These are phyloP conservation scores for Tuber melanosporum DNA, from an alignment of 495 filamentous ascomycete genomes.

Conservation along the genomic window DNA sequence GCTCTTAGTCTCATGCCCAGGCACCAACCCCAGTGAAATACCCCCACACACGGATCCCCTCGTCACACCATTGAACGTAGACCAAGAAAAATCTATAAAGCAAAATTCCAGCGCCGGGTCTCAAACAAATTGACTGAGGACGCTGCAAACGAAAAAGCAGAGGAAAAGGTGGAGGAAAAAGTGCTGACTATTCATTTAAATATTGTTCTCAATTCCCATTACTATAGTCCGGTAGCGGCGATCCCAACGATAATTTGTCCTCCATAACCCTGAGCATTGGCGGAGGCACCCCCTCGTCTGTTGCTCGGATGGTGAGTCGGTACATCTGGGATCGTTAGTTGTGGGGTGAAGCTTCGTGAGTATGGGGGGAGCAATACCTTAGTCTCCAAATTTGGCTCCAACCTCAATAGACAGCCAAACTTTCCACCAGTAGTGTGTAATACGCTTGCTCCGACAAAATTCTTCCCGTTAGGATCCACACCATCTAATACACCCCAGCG, in stretches of 20 bases:
- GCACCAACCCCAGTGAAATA: not conserved
- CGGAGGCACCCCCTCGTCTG: constrained; percentile 78
- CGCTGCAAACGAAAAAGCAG: not conserved
- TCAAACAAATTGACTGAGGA: not conserved
- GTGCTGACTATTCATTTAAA: not conserved
- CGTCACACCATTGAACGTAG: not conserved
- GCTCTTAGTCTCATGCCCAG: not conserved
- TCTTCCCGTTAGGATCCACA: constrained; percentile 84
- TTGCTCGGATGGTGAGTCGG: constrained; percentile 87
- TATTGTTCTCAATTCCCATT: constrained; percentile 5
- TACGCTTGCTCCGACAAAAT: constrained; percentile 89
- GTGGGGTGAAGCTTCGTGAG: not conserved
- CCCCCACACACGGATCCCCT: not conserved
- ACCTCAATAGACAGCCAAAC: constrained; percentile 82
- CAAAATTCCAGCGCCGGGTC: not conserved
- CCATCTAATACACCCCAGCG: constrained; percentile 77
- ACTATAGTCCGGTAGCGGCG: constrained; percentile 29
- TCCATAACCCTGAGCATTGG: constrained; percentile 80
- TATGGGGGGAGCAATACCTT: constrained; percentile 54
- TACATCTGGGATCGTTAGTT: constrained; percentile 65
- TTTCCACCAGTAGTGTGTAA: constrained; percentile 80
- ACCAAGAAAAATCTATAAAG: not conserved
- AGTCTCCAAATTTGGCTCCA: constrained; percentile 90
- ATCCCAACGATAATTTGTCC: constrained; percentile 61
- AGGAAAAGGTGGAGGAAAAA: not conserved